Percentiles rank a stretch among this genome's conserved stretches.
These are phyloP conservation scores for Pleurotus salmoneostramineus DNA, from an alignment of 768 basidiomycete genomes.

Conservation along the genomic window DNA sequence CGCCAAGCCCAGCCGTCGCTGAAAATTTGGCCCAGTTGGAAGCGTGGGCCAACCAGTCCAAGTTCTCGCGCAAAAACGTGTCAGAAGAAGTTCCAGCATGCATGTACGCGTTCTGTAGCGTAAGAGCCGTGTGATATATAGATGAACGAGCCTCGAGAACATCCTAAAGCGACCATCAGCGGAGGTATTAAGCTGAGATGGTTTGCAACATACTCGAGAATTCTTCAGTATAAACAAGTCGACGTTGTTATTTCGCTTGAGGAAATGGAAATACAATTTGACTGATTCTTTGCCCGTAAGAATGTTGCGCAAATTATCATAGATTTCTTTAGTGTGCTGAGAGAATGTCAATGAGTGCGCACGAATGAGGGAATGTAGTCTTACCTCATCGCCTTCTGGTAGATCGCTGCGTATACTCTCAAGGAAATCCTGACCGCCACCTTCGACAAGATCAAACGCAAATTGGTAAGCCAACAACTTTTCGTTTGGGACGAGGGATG, in stretches of 20 bases:
- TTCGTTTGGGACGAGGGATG: conserved; percentile 66
- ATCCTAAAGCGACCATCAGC: conserved; percentile 46
- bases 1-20: conserved; percentile 93
- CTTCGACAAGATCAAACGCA: conserved; percentile 93
- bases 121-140: conserved; percentile 95
- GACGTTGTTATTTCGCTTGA: conserved; percentile 90
- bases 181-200: too few relatives aligned
- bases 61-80: conserved; percentile 87
- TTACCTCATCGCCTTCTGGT: conserved; percentile 64
- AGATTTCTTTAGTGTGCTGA: conserved; percentile 58
- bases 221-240: conserved; percentile 90
- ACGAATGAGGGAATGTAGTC: conserved; percentile 12
- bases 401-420: conserved; percentile 68
- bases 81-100: conserved; percentile 98
- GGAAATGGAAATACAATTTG: conserved; percentile 91
- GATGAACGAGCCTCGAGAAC: conserved; percentile 91
- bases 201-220: conserved; percentile 69
- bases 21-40: conserved; percentile 99
- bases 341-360: conserved; percentile 2
- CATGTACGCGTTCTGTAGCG: conserved; percentile 96
- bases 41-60: conserved; percentile 94
- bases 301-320: conserved; percentile 77
- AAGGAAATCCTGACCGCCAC: conserved; percentile 90
- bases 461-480: conserved; percentile 88
- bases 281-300: conserved; percentile 90